A percentile compares a stretch with the other conserved stretches of the same genome.
Conservation (phyloP, 768 basidiomycete species). For the Leccinum incarnatum region DNA sequence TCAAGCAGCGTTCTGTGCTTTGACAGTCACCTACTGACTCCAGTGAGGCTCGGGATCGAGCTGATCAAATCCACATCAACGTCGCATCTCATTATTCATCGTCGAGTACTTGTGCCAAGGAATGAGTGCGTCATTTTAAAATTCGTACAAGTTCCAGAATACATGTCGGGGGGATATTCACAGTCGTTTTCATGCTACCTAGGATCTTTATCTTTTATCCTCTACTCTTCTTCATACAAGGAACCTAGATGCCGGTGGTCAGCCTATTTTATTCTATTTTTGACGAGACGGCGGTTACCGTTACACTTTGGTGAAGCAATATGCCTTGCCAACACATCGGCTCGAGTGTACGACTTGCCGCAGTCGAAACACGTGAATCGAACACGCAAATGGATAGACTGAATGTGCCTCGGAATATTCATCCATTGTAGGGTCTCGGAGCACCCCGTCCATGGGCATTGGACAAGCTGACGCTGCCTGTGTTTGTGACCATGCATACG, state of each 20-base stretch:
- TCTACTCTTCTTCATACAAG: not conserved
- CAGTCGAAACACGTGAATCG: slow-evolving; percentile 2
- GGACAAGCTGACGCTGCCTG: not conserved
- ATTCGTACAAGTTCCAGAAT: not conserved
- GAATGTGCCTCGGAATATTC: slow-evolving; percentile 11
- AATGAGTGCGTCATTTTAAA: not conserved
- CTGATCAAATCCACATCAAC: not conserved
- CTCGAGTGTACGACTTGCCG: slow-evolving; percentile 7
- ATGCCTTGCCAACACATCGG: slow-evolving; percentile 1
- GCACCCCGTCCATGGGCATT: slow-evolving; percentile 13
- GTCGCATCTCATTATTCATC: not conserved
- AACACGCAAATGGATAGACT: slow-evolving; percentile 4
- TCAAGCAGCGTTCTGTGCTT: not conserved
- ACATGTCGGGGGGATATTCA: not conserved
- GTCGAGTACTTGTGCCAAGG: not conserved
- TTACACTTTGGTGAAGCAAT: not conserved
- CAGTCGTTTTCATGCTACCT: not conserved
- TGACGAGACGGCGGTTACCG: not conserved
- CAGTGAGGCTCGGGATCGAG: no score
- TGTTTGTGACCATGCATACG: slow-evolving; percentile 10
- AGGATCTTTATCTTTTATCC: not conserved
- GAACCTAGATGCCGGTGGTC: not conserved
- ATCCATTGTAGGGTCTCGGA: not conserved
- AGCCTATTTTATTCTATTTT: not conserved
- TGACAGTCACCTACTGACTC: not conserved